A percentile compares a stretch with the other conserved stretches of the same genome.
phyloP scores from a whole-genome alignment of 345 rosid species.

The Pugionium cornutum region DNA sequence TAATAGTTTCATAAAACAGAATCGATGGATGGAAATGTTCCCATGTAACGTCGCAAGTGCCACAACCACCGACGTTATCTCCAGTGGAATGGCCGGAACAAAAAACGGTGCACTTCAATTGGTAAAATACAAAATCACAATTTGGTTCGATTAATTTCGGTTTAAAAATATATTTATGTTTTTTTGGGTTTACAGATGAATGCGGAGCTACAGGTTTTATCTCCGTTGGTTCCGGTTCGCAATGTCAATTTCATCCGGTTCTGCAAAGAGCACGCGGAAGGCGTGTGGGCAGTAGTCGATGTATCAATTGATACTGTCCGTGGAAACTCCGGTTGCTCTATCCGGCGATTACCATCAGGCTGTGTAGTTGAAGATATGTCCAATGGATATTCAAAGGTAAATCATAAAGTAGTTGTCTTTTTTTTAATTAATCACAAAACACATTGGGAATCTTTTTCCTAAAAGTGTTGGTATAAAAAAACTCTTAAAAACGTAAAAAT shows the following conservation, averaged over 20 bases:
- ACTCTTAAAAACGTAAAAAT: slow-evolving; percentile 27
- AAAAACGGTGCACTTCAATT: slow-evolving; percentile 62
- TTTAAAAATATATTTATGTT: too few species aligned
- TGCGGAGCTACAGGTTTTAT: slow-evolving; percentile 73
- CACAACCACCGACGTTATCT: slow-evolving; percentile 50
- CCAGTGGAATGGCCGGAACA: slow-evolving; percentile 54
- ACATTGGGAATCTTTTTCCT: slow-evolving; percentile 31
- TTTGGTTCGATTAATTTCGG: slow-evolving; percentile 2
- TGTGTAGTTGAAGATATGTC: slow-evolving; percentile 97
- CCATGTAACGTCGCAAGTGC: slow-evolving; percentile 61
- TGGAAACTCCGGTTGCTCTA: slow-evolving; percentile 46
- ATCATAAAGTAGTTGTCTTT: neutral
- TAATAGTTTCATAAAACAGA: slow-evolving; percentile 35
- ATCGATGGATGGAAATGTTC: slow-evolving; percentile 70
- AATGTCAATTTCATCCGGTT: slow-evolving; percentile 64
- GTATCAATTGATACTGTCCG: slow-evolving; percentile 54
- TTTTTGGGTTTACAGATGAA: slow-evolving; percentile 44
- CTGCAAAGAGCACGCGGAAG: slow-evolving; percentile 69
- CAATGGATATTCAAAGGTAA: slow-evolving; percentile 92
- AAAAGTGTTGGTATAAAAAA: neutral
- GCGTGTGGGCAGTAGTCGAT: slow-evolving; percentile 80
- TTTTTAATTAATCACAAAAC: neutral
- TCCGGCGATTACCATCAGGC: slow-evolving; percentile 93
- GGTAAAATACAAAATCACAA: slow-evolving; percentile 42
- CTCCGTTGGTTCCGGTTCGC: slow-evolving; percentile 67